Conservation (phyloP, 176 grass and related monocot genomes). For the Tillandsia leiboldiana region DNA sequence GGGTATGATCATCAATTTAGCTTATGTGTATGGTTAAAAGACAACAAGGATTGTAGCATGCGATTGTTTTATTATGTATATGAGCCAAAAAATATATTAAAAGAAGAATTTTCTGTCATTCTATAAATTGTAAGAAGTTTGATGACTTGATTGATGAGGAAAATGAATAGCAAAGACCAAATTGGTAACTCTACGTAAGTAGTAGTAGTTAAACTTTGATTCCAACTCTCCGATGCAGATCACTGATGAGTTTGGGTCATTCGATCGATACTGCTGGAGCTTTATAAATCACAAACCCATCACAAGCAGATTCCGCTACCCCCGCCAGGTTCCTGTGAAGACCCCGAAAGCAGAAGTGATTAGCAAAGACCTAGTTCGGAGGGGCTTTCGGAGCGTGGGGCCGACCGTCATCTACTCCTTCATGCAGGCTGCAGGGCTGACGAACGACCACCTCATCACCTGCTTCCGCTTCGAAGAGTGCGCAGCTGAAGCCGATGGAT, state of each 20-base stretch:
- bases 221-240: slow-evolving; percentile 36
- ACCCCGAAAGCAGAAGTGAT: slow-evolving; percentile 83
- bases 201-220: neutral
- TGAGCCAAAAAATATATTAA: too few relatives aligned
- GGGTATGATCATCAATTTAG: too few relatives aligned
- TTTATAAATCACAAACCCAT: slow-evolving; percentile 79
- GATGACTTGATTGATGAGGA: too few relatives aligned
- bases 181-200: neutral
- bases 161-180: too few relatives aligned
- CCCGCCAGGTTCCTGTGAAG: slow-evolving; percentile 69
- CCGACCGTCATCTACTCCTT: slow-evolving; percentile 80
- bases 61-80: too few relatives aligned
- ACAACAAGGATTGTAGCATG: too few relatives aligned
- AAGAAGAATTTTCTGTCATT: too few relatives aligned
- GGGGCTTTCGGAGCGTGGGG: slow-evolving; percentile 72
- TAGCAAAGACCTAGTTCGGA: slow-evolving; percentile 81
- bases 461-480: slow-evolving; percentile 80
- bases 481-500: slow-evolving; percentile 3
- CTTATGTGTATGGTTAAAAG: too few relatives aligned
- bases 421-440: slow-evolving; percentile 86
- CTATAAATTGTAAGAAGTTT: too few relatives aligned
- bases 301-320: slow-evolving; percentile 53
- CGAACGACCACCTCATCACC: slow-evolving; percentile 74
- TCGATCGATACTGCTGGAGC: slow-evolving; percentile 71
- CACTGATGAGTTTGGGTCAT: slow-evolving; percentile 71